phyloP scores from a whole-genome alignment of 2,329 filamentous ascomycete species.

The Colletotrichum melonis region DNA sequence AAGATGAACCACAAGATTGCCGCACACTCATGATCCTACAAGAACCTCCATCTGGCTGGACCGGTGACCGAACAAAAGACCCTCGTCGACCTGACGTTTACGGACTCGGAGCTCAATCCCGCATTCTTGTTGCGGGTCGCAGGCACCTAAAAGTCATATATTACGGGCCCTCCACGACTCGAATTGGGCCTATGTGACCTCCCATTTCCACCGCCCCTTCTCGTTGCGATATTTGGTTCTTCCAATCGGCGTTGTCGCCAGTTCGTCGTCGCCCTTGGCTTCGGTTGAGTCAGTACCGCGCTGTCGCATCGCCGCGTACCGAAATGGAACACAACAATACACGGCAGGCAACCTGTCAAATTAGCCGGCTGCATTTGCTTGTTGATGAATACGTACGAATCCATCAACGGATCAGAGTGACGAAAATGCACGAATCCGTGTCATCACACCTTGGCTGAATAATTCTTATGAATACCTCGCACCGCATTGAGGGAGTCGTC shows the following conservation, averaged over 20 bases:
- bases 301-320: slow-evolving; percentile 22
- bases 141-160: slow-evolving; percentile 7
- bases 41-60: not conserved
- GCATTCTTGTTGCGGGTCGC: slow-evolving; percentile 23
- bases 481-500: not conserved
- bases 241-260: slow-evolving; percentile 3
- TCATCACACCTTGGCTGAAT: not conserved
- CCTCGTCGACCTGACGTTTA: slow-evolving; percentile 4
- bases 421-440: not conserved
- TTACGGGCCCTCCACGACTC: not conserved
- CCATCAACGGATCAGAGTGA: not conserved
- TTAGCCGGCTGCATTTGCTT: not conserved
- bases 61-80: not conserved
- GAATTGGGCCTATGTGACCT: slow-evolving; percentile 7
- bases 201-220: not conserved
- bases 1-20: not conserved
- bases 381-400: not conserved
- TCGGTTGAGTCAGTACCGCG: slow-evolving; percentile 22
- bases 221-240: not conserved
- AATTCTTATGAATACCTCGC: not conserved
- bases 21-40: not conserved
- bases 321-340: slow-evolving; percentile 14
- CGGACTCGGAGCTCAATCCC: slow-evolving; percentile 20
- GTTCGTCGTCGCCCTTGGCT: slow-evolving; percentile 5
- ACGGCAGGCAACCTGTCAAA: not conserved